Base-by-base conservation (phyloP, 2,329 filamentous ascomycete species). In the Taxawa tesnikishii region DNA sequence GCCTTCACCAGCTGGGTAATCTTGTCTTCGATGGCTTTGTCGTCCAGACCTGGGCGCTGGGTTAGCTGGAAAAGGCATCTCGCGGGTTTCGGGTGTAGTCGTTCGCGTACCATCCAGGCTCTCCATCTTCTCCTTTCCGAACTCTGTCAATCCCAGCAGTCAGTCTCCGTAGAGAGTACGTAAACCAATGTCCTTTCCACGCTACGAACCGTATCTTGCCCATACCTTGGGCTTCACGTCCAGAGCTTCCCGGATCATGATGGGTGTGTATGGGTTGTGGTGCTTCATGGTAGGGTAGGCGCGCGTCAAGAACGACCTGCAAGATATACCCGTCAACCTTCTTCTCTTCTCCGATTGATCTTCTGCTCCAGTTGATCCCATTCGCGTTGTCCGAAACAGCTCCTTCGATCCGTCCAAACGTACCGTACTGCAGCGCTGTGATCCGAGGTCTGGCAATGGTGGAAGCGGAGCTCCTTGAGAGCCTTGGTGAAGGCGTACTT, bases 281-380 rank as follows among this genome's bases (percentile, higher is more conserved):
- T 93, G 92, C 76, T 98, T 98, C 88, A 98, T 96, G 38, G 83
- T 90, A 28, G 90, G 90, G 62, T 98, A 98, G 45, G 85, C 78
- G 56, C 83, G 76, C 43, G 79, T 79, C 45, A 98, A 70, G 64
- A 98, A 98, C 17, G 81, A 78, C 59, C 90, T 94, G 48, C 12
- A 23, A 25, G 28, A 5, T 6, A 15, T 24, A 21, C 13, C n/a
- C n/a, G n/a, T n/a, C n/a, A n/a, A n/a, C n/a, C n/a, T n/a, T n/a
- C n/a, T n/a, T n/a, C n/a, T n/a, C n/a, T n/a, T n/a, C n/a, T n/a
- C n/a, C n/a, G n/a, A n/a, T n/a, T n/a, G n/a, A n/a, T n/a, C n/a
- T n/a, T n/a, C n/a, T n/a, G n/a, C n/a, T n/a, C n/a, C n/a, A n/a
- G n/a, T n/a, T n/a, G n/a, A n/a, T n/a, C n/a, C n/a, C n/a, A n/a